These are phyloP conservation scores for Ceratocystis destructans DNA, from an alignment of 2,329 filamentous ascomycete genomes.

Conservation along the genomic window DNA sequence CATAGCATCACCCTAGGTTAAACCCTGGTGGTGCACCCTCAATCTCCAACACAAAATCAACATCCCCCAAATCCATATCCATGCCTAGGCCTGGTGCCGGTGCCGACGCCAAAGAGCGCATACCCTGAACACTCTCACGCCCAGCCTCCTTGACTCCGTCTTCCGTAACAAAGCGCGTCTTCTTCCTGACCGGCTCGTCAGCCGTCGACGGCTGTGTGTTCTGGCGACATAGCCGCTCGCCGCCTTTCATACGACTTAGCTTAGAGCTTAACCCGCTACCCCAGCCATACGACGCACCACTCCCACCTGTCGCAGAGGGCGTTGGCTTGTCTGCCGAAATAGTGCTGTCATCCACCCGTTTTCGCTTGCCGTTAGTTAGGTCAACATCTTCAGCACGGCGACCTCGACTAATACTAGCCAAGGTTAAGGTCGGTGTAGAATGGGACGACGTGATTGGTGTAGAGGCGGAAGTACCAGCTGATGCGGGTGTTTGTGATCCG, in stretches of 20 bases:
- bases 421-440: slow-evolving; percentile 28
- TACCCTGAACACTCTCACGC: slow-evolving; percentile 41
- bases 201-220: slow-evolving; percentile 26
- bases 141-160: slow-evolving; percentile 67
- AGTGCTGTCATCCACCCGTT: slow-evolving; percentile 38
- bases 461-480: background rate
- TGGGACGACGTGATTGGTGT: slow-evolving; percentile 28
- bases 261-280: slow-evolving; percentile 42
- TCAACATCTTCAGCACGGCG: slow-evolving; percentile 35
- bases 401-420: slow-evolving; percentile 31
- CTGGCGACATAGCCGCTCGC: slow-evolving; percentile 34
- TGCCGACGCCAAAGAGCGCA: slow-evolving; percentile 33
- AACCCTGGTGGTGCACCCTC: slow-evolving; percentile 18
- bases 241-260: slow-evolving; percentile 47
- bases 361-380: slow-evolving; percentile 48
- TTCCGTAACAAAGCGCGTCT: slow-evolving; percentile 66
- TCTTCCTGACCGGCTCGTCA: slow-evolving; percentile 44
- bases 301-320: slow-evolving; percentile 23
- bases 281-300: slow-evolving; percentile 35
- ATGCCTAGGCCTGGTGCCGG: background rate
- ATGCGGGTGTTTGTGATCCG: background rate
- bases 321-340: slow-evolving; percentile 32
- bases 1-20: background rate
- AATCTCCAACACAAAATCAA: slow-evolving; percentile 18
- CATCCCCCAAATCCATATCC: slow-evolving; percentile 9